Evolutionary conservation across 805 yeast species (phyloP).

Genomic region (Zygotorulaspora danielsina): DNA sequence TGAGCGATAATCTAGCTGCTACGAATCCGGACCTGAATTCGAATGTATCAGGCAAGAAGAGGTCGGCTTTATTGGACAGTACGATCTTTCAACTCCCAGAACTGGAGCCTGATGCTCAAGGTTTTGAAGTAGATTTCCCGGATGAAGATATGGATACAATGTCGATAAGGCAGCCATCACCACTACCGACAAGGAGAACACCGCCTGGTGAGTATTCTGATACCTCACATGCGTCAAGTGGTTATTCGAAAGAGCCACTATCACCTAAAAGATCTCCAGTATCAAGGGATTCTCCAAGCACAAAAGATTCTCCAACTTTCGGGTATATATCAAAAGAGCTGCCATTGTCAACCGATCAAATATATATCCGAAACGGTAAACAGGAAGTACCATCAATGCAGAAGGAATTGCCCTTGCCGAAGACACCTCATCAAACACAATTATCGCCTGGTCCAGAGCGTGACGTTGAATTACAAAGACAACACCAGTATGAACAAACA

Average conservation of each 20-base stretch:
- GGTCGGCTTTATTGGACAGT: slow-evolving; percentile 2
- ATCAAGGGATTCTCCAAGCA: slow-evolving; percentile 1
- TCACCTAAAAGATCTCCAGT: background rate
- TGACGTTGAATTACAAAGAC: too few relatives aligned
- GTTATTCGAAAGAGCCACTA: background rate
- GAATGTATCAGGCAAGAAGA: background rate
- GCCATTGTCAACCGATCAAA: background rate
- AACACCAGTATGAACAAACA: too few relatives aligned
- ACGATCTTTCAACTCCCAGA: slow-evolving; percentile 23
- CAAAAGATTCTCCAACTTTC: background rate
- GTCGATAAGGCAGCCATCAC: background rate
- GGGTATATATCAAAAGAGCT: background rate
- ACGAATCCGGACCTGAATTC: slow-evolving; percentile 3
- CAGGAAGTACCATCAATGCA: background rate
- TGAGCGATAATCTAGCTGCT: slow-evolving; percentile 4
- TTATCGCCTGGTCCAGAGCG: too few relatives aligned
- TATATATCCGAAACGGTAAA: background rate
- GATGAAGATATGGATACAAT: slow-evolving; percentile 10
- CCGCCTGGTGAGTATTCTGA: slow-evolving; percentile 2
- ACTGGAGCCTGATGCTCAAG: slow-evolving; percentile 24
- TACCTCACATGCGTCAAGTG: slow-evolving; percentile 1
- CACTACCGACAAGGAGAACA: slow-evolving; percentile 1
- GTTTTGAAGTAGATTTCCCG: slow-evolving; percentile 21
- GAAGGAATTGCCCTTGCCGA: background rate
- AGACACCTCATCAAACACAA: too few relatives aligned